Percentiles rank a stretch among this genome's conserved stretches.
Evolutionary conservation across 129 eudicot species (phyloP).

Genomic region (Smallanthus sonchifolius): DNA sequence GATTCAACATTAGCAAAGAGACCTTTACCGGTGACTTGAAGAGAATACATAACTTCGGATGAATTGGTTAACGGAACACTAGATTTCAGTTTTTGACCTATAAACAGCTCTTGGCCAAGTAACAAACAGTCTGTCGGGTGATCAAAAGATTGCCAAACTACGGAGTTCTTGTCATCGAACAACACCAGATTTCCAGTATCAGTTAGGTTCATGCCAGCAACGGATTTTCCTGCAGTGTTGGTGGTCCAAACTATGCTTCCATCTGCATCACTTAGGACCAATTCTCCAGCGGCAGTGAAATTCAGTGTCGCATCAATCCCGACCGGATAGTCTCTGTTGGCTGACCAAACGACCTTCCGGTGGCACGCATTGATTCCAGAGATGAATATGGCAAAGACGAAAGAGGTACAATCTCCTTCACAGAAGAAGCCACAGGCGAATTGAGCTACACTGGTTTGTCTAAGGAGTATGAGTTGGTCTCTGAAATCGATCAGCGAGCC

Average conservation of each 20-base stretch:
- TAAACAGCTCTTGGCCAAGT: neutral
- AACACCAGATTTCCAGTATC: neutral
- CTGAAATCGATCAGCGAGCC: too few relatives aligned
- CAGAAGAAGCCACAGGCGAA: neutral
- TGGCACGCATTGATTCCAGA: too few relatives aligned
- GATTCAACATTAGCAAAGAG: neutral
- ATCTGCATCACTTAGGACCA: neutral
- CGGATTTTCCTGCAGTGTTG: neutral
- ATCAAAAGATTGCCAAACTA: slow-evolving; percentile 1
- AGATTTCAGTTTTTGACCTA: neutral
- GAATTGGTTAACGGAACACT: neutral
- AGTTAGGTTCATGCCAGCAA: neutral
- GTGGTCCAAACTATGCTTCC: slow-evolving; percentile 5
- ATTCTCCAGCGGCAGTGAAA: neutral
- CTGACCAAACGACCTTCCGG: neutral
- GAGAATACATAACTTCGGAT: neutral
- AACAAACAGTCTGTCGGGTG: neutral
- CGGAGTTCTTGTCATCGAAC: neutral
- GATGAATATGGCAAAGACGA: neutral
- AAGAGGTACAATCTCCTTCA: neutral
- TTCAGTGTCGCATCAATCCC: neutral
- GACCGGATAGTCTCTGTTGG: neutral
- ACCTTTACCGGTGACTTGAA: neutral
- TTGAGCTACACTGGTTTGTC: neutral
- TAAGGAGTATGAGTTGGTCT: neutral